phyloP scores from a whole-genome alignment of 805 yeast species.

The Saccharomycopsis microspora region DNA sequence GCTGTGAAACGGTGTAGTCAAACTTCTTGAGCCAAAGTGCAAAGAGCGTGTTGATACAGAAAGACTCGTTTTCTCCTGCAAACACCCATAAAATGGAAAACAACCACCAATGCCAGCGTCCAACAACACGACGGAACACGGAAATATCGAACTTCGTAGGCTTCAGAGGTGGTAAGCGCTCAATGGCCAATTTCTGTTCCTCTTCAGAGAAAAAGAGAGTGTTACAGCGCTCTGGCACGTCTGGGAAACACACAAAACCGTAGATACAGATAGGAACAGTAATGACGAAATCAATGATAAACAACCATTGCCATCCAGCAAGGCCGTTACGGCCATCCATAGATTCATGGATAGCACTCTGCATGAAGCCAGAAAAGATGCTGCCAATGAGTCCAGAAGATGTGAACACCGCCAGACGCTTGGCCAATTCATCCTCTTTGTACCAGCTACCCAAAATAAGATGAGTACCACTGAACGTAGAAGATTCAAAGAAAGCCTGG shows the following conservation, averaged over 20 bases:
- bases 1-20: constrained; percentile 30
- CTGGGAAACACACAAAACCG: constrained; percentile 20
- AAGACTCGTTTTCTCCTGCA: constrained; percentile 39
- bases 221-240: constrained; percentile 11
- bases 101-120: constrained; percentile 47
- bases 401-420: constrained; percentile 54
- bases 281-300: constrained; percentile 46
- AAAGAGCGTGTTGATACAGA: constrained; percentile 34
- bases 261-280: background rate
- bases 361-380: constrained; percentile 51
- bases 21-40: constrained; percentile 34
- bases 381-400: constrained; percentile 53
- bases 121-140: constrained; percentile 33
- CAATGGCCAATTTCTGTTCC: constrained; percentile 30
- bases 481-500: constrained; percentile 60
- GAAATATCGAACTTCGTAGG: constrained; percentile 21
- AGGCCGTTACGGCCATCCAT: constrained; percentile 42
- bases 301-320: constrained; percentile 67
- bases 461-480: constrained; percentile 53
- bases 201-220: constrained; percentile 26
- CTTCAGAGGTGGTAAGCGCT: constrained; percentile 29
- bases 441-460: constrained; percentile 50
- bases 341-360: constrained; percentile 38
- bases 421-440: constrained; percentile 41
- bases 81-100: constrained; percentile 40